Evolutionary conservation across 495 filamentous ascomycete genomes (phyloP).

Genomic region (Massariosphaeria phaeospora): DNA sequence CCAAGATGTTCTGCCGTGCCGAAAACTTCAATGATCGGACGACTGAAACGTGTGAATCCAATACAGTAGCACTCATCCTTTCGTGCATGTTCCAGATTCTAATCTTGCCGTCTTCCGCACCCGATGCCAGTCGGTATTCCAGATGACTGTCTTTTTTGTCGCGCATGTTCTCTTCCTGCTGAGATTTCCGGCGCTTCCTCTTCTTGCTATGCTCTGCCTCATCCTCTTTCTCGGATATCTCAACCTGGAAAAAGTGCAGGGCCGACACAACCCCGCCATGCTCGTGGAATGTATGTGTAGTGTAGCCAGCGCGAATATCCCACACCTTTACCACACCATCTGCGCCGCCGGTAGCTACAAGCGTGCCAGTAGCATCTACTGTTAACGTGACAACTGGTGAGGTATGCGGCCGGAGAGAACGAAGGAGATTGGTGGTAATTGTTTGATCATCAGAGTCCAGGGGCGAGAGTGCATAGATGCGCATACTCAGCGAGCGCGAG

Average conservation of each 20-base stretch:
- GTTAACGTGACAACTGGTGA: conserved; percentile 80
- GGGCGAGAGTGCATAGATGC: conserved; percentile 69
- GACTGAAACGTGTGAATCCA: conserved; percentile 91
- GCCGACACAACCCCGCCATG: conserved; percentile 87
- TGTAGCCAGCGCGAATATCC: conserved; percentile 87
- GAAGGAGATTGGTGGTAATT: conserved; percentile 62
- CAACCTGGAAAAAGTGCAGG: conserved; percentile 80
- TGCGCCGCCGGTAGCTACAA: conserved; percentile 85
- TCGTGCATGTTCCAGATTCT: conserved; percentile 88
- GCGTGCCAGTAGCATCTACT: conserved; percentile 77
- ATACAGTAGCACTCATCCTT: conserved; percentile 65
- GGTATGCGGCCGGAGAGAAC: conserved; percentile 83
- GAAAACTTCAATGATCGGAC: conserved; percentile 81
- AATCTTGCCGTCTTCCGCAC: conserved; percentile 86
- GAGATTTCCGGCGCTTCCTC: conserved; percentile 46
- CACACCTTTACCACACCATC: conserved; percentile 93
- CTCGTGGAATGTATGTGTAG: conserved; percentile 92
- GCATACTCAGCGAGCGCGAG: conserved; percentile 90
- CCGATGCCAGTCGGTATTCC: conserved; percentile 79
- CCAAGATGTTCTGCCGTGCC: conserved; percentile 61
- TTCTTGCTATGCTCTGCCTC: conserved; percentile 41
- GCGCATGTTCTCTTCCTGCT: conserved; percentile 45
- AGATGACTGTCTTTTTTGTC: conserved; percentile 41
- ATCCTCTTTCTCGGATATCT: conserved; percentile 40
- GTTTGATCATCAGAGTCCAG: conserved; percentile 47